Evolutionary conservation across 306 rosid genomes (phyloP), one percentile per base, ranked within the genome.

Genomic region (peach (Prunus persica)): DNA sequence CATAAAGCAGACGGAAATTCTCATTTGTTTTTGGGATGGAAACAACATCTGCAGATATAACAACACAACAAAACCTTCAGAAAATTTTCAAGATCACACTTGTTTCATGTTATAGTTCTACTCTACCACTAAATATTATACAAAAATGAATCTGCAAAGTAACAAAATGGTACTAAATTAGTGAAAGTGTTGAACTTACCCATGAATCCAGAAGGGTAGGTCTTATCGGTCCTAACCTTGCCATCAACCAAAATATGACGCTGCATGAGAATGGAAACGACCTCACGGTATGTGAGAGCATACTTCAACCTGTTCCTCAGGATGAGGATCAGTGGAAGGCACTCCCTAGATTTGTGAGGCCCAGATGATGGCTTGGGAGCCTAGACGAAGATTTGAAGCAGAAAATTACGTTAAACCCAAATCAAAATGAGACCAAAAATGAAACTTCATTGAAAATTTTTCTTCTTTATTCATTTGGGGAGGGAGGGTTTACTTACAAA

Each of bases 291-390:
- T 2, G 86, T 91, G 76, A 93, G 84, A 28, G 98, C 98, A 84
- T 93, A 91, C 83, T 89, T 93, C 90, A 93, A 28, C 72, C 95
- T 62, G 86, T 91, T 83, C 76, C 97, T 88, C 85, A 91, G 66
- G 11, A 91, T 89, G 55, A 91, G 88, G 3, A 89, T 83, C 46
- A 89, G 85, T 2, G 98, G 98, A 11, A 93, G 87, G 50, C 98
- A 93, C 58, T 93, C 98, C 86, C 96, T 89, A 2, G 96, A 87
- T 46, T 93, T 91, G 88, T 93, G 98, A 14, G 98, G 98, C 69
- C 98, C 98, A 47, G 96, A 93, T 14, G 98, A 91, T 15, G 98
- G 98, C 69, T 93, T 93, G 22, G 98, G 98, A 19, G 98, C 96
- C 93, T 91, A 65, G 1, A 69, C 12, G 65, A 27, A 6, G n/a